These are phyloP conservation scores for Boletus bicolor DNA, from an alignment of 768 basidiomycete species.

Conservation along the genomic window DNA sequence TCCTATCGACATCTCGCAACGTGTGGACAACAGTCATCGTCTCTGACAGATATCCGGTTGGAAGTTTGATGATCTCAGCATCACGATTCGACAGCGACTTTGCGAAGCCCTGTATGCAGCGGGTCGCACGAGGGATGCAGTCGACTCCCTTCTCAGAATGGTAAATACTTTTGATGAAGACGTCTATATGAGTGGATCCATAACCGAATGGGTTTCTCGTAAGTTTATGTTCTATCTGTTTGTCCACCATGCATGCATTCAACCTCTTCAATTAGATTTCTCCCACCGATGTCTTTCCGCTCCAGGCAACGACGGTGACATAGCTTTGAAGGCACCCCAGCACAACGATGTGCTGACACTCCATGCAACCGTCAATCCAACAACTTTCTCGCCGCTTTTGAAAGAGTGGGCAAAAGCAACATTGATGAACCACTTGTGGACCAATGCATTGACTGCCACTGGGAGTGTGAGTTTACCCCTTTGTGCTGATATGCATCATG, in stretches of 20 bases:
- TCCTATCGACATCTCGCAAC: too few species aligned
- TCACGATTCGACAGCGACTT: not conserved
- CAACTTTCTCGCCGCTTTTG: not conserved
- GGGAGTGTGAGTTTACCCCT: not conserved
- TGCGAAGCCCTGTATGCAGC: not conserved
- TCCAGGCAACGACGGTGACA: not conserved
- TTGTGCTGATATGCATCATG: not conserved
- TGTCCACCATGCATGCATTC: too few species aligned
- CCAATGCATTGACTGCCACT: not conserved
- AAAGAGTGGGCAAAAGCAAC: not conserved
- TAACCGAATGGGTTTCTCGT: not conserved
- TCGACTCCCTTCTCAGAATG: not conserved
- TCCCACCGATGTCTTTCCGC: not conserved
- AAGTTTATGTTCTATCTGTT: not conserved
- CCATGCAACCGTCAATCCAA: not conserved
- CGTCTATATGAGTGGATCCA: not conserved
- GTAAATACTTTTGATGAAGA: not conserved
- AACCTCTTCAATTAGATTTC: not conserved
- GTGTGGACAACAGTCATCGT: not conserved
- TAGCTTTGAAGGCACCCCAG: not conserved
- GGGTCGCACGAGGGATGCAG: not conserved
- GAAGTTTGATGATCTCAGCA: not conserved
- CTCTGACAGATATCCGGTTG: conserved; percentile 2
- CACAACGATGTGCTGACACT: too few species aligned
- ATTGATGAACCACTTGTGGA: not conserved